Base-by-base conservation (phyloP, 352 stramenopile species). In the Phytophthora syringae region DNA sequence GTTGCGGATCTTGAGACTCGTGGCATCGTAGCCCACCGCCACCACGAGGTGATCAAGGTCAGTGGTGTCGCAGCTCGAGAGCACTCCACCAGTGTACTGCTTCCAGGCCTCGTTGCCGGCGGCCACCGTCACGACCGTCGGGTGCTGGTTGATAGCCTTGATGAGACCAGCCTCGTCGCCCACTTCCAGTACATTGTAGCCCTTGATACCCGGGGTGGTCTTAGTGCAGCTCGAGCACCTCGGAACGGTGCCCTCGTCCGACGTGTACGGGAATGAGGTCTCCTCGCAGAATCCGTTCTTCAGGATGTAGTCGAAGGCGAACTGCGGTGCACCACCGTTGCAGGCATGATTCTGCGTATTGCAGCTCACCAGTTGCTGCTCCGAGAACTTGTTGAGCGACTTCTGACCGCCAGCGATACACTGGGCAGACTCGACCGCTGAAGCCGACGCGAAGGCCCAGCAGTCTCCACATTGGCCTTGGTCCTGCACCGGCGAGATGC, bases 31-130 rank as follows among this genome's bases (percentile, higher is more conserved):
- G 13, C 97, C 96, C 15, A 99, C 94, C 1, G 87, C 90, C 43
- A 99, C 77, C 21, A 99, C 94, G 47, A 94, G 97, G 74, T 99
- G 97, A 74, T 99, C 97, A 54, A 99, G 89, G 36, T 90, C 79
- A 21, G 82, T 82, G 58, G 90, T 92, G 57, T 77, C 86, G 25
- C 71, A 79, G 15, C 34, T 70, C 48, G 52, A 77, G 10, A 98
- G 60, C n/a, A 99, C 93, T 16, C 97, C 97, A 16, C 74, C 70
- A 20, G 78, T 90, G 90, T 99, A 99, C 56, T 98, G 97, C 83
- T 98, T 96, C 75, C 98, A 99, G 24, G 82, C 84, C 62, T 82
- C 84, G 65, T 98, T 88, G 71, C 95, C 85, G 1, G 96, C 94
- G 47, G 98, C 88, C 50, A 99, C 97, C 11, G 93, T 94, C 42